Base-by-base conservation (phyloP, 768 basidiomycete species). In the Pluteus cervinus region DNA sequence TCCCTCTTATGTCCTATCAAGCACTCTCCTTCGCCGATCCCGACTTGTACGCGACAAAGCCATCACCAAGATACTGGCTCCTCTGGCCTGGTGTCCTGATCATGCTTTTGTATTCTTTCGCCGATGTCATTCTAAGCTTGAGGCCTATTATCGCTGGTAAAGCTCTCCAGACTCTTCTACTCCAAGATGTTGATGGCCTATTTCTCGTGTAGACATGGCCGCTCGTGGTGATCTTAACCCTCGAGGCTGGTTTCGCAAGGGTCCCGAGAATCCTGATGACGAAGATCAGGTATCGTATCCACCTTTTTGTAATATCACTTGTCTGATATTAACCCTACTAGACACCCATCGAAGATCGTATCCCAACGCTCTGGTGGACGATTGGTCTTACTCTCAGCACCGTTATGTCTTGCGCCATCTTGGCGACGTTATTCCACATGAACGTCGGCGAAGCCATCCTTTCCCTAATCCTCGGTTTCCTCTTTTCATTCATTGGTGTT, bases 401-500 rank as follows among this genome's bases (percentile, higher is more conserved):
- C 16, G 51, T 79, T 46, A 57, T 76, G 50, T 72, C 62, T 29
- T 67, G 67, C 45, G 62, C 70, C 9, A 71, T 80, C 37, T 69
- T 77, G 40, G 66, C 69, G 8, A 75, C 69, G 16, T 60, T 68
- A 30, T 78, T 73, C 63, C 49, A 66, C 44, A 68, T 75, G 65
- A 75, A 74, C 42, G 73, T 79, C 42, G 76, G 76, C 21, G 73
- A 75, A 36, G 71, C 68, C 22, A 57, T 79, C 50, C 68, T 79
- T 30, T 56, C 76, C 6, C 69, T 81, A 31, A 17, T 81, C 41
- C 66, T 79, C 28, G 73, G 73, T 22, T 81, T 79, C 62, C 29
- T 79, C 29, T 82, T 81, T 60, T 76, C 77, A 21, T 80, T 82
- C 60, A 74, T 81, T 45, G 79, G 73, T 28, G 76, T 77, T 7